Percentiles rank a stretch among this genome's conserved stretches.
phyloP scores from a whole-genome alignment of 1,139 yeast genomes.

The Debaryomyces fabryi region DNA sequence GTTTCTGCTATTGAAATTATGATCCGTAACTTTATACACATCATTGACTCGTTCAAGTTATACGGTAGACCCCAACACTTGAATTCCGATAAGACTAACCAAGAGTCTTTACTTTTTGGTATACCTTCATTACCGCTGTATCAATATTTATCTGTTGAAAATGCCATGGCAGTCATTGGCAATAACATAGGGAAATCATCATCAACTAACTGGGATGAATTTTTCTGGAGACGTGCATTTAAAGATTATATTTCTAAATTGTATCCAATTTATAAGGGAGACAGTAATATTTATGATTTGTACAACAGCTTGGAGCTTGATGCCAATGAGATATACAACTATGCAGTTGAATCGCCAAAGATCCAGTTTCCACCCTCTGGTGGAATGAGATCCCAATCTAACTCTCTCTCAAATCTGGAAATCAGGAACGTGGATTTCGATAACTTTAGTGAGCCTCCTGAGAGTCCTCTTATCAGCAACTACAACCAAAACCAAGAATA shows the following conservation, averaged over 20 bases:
- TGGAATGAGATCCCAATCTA: conserved; percentile 2
- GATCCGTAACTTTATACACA: conserved; percentile 55
- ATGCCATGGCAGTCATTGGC: conserved; percentile 38
- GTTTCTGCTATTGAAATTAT: conserved; percentile 59
- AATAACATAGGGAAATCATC: conserved; percentile 32
- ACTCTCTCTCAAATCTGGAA: conserved; percentile 6
- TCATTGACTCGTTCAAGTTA: conserved; percentile 54
- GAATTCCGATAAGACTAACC: conserved; percentile 47
- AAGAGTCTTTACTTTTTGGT: conserved; percentile 53
- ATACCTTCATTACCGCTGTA: conserved; percentile 60
- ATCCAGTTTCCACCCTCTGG: conserved; percentile 14
- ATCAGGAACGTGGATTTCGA: conserved; percentile 15
- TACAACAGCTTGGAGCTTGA: conserved; percentile 32
- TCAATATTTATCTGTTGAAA: conserved; percentile 47
- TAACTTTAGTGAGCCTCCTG: conserved; percentile 18
- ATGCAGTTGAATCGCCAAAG: conserved; percentile 19
- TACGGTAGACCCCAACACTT: conserved; percentile 59
- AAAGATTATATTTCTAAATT: conserved; percentile 27
- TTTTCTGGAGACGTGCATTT: conserved; percentile 44
- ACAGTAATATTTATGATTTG: conserved; percentile 36
- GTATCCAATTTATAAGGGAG: conserved; percentile 26
- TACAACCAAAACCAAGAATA: background rate
- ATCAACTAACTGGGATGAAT: conserved; percentile 38
- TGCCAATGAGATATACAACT: conserved; percentile 17
- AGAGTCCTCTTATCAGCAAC: conserved; percentile 9